Percentiles rank a stretch among this genome's conserved stretches.
These are phyloP conservation scores for Coemansia sp. DNA, from an alignment of 192 early-diverging fungal species.

Conservation along the genomic window DNA sequence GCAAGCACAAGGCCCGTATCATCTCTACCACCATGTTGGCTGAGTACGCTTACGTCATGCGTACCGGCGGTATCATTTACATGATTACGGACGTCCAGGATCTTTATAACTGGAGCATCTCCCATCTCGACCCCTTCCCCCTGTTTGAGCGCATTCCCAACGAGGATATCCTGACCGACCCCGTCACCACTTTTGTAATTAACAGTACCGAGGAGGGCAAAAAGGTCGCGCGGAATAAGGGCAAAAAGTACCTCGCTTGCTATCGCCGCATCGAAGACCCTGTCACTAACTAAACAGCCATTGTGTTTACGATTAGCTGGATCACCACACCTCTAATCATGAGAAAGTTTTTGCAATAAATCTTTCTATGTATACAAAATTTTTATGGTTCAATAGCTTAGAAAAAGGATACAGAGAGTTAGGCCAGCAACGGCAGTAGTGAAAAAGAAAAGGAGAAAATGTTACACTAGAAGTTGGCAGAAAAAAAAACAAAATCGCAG, in stretches of 20 bases:
- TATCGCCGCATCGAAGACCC: constrained; percentile 73
- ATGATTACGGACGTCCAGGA: constrained; percentile 94
- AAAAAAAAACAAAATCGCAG: not conserved
- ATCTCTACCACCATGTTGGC: constrained; percentile 84
- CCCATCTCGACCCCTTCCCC: constrained; percentile 90
- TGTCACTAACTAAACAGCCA: not conserved
- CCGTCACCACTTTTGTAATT: constrained; percentile 78
- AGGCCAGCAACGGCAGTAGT: not conserved
- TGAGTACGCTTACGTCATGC: constrained; percentile 96
- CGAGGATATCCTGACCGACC: constrained; percentile 76
- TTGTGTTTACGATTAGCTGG: not conserved
- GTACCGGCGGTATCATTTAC: constrained; percentile 87
- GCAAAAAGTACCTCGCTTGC: constrained; percentile 90
- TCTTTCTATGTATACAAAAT: not conserved
- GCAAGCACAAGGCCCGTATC: constrained; percentile 97
- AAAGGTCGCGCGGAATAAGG: constrained; percentile 95
- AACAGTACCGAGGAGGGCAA: constrained; percentile 96
- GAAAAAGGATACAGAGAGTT: not conserved
- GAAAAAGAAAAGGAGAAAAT: not conserved
- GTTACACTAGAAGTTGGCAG: not conserved
- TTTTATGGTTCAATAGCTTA: not conserved
- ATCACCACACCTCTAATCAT: not conserved
- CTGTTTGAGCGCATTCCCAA: constrained; percentile 84
- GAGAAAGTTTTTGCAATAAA: not conserved
- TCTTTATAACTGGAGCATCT: constrained; percentile 93